phyloP scores from a whole-genome alignment of 2,329 filamentous ascomycete genomes.

The Aspergillus japonicus region DNA sequence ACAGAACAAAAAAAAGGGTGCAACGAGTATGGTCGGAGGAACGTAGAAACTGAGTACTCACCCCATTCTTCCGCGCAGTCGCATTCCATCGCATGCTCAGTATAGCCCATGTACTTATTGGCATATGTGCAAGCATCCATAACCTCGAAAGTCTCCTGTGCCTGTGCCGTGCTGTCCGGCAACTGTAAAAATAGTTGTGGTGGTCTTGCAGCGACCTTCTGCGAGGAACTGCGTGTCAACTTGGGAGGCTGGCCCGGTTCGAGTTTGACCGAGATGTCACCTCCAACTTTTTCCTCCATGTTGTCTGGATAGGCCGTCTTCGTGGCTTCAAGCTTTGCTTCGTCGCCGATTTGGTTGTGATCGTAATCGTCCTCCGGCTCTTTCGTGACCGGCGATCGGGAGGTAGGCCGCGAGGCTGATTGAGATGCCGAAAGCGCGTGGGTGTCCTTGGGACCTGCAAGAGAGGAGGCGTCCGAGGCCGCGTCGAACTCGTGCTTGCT shows the following conservation, averaged over 20 bases:
- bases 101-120: constrained; percentile 84
- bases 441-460: constrained; percentile 13
- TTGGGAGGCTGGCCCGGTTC: constrained; percentile 68
- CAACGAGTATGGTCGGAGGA: constrained; percentile 23
- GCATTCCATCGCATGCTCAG: constrained; percentile 91
- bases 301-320: constrained; percentile 21
- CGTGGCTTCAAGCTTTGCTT: constrained; percentile 19
- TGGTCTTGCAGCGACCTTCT: constrained; percentile 64
- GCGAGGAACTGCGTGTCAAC: constrained; percentile 69
- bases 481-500: constrained; percentile 22
- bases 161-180: constrained; percentile 74
- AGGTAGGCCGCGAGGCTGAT: constrained; percentile 25
- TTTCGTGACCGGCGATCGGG: constrained; percentile 31
- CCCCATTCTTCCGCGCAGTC: constrained; percentile 94
- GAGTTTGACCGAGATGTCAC: constrained; percentile 62
- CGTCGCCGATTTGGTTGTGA: constrained; percentile 8
- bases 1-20: constrained; percentile 2
- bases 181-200: constrained; percentile 70
- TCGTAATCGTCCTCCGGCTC: constrained; percentile 28
- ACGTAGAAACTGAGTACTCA: constrained; percentile 52
- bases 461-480: constrained; percentile 17
- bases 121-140: constrained; percentile 87
- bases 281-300: constrained; percentile 55
- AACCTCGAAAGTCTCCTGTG: constrained; percentile 72
- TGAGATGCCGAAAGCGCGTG: constrained; percentile 26